Conservation (phyloP, 2,329 filamentous ascomycete species). For the Arthrobotrys sinensis region DNA sequence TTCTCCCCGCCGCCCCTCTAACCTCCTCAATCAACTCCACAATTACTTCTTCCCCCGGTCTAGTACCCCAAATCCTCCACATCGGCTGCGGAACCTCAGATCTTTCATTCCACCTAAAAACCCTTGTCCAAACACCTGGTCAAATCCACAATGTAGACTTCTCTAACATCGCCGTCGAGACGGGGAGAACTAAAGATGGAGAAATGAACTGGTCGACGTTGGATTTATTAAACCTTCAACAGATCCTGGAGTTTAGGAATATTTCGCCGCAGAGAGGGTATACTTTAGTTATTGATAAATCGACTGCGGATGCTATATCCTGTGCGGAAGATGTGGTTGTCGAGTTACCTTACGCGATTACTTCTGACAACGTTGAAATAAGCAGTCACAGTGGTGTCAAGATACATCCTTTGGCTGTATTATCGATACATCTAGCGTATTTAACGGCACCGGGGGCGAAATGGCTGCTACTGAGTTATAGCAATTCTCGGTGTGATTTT, state of each 20-base stretch:
- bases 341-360: constrained; percentile 22
- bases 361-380: not conserved
- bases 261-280: not conserved
- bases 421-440: constrained; percentile 30
- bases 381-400: not conserved
- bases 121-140: not conserved
- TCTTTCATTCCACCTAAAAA: constrained; percentile 39
- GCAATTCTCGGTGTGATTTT: constrained; percentile 39
- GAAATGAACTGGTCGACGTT: constrained; percentile 33
- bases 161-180: constrained; percentile 22
- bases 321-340: constrained; percentile 43
- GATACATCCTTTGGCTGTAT: constrained; percentile 33
- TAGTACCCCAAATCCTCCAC: constrained; percentile 30
- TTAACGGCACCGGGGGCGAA: constrained; percentile 12
- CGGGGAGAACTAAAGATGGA: constrained; percentile 7
- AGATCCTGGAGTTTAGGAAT: constrained; percentile 11
- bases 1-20: constrained; percentile 31
- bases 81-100: constrained; percentile 54
- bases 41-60: not conserved
- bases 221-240: constrained; percentile 27
- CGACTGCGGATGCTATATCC: constrained; percentile 50
- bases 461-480: constrained; percentile 47
- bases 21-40: constrained; percentile 14
- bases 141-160: constrained; percentile 47
- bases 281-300: constrained; percentile 41